Evolutionary conservation across 2,329 filamentous ascomycete species (phyloP), one percentile per base, ranked within the genome.

Genomic region (Exutisphaerella laricina): DNA sequence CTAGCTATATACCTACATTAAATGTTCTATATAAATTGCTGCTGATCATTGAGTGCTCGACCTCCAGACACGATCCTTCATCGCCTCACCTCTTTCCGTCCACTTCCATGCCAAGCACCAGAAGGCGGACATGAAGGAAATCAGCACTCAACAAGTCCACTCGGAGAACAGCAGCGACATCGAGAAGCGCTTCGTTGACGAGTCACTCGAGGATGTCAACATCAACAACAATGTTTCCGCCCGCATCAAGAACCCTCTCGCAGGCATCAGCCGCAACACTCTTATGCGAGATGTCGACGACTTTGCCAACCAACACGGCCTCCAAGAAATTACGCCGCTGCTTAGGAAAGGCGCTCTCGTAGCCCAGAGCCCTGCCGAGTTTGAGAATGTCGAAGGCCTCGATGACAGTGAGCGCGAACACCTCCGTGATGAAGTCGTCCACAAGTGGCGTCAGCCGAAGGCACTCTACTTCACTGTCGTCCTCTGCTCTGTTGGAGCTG

Each of bases 381-480:
- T 68, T 41, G 68, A 70, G 41, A 54, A 52, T 5, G 58, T 75
- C 9, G 58, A 65, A 10, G 69, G 60, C 1, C 57, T 76, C 17
- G 65, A 63, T 1, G 62, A 67, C 2, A 47, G 55, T 0, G 72
- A 74, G 43, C 46, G 60, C 14, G 55, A 60, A 5, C 63, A 62
- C 3, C 65, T 75, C 23, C 60, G 61, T 9, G 58, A 68, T 17
- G 72, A 75, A 50, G 59, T 67, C 21, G 54, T 63, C 18, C 69
- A 73, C 50, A 70, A 70, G 56, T 86, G 82, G 78, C 71, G 74
- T 43, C 72, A 81, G 30, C 79, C 82, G 0, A 69, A 57, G 54
- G 72, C 74, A 35, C 68, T 87, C 7, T 81, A 79, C 64, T 70
- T 82, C 49, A 84, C 82, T 26, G 82, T 86, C 51, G 67, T 68